Evolutionary conservation across 768 basidiomycete species (phyloP), one percentile per base, ranked within the genome.

Genomic region (Psilocybe azurescens): DNA sequence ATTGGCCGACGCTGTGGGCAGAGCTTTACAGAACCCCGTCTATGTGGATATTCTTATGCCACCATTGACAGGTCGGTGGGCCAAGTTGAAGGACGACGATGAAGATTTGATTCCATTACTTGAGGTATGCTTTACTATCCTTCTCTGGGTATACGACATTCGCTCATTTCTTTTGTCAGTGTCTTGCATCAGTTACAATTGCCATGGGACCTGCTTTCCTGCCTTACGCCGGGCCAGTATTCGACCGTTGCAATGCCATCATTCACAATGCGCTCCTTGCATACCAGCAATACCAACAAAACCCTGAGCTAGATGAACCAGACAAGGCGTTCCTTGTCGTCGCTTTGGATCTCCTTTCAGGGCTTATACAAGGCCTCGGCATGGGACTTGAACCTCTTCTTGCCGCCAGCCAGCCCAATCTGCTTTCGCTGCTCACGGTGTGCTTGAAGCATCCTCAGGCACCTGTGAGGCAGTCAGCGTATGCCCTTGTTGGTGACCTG

Each of bases 301-400:
- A 95, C 70, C 89, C 93, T 3, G 93, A 96, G 3, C 80, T 93
- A 63, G 95, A 98, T 58, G 95, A 97, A 74, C 97, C 97, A 2
- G 97, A 99, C 78, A 90, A 92, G 71, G 92, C 96, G 3, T 98
- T 98, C 87, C 88, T 99, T 53, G 96, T 99, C 59, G 97, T 99
- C 29, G 94, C 97, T 5, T 84, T 99, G n/a, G 97, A 99, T 75
- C 83, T 99, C 38, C 83, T 99, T 28, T 97, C 95, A 8, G 97
- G 97, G 56, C 81, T 99, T 18, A 95, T 95, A 3, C 97, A 99
- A 74, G 97, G 96, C 24, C 84, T 99, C 62, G 90, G 93, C 51
- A 86, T 85, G 76, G 79, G 83, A 16, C 84, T 99, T 51, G 90
- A 93, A 64, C 78, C 86, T 18, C 77, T 94, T 57, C 90, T 98